Base-by-base conservation (phyloP, 2,329 filamentous ascomycete genomes). In the Stagonosporopsis chrysanthemi region DNA sequence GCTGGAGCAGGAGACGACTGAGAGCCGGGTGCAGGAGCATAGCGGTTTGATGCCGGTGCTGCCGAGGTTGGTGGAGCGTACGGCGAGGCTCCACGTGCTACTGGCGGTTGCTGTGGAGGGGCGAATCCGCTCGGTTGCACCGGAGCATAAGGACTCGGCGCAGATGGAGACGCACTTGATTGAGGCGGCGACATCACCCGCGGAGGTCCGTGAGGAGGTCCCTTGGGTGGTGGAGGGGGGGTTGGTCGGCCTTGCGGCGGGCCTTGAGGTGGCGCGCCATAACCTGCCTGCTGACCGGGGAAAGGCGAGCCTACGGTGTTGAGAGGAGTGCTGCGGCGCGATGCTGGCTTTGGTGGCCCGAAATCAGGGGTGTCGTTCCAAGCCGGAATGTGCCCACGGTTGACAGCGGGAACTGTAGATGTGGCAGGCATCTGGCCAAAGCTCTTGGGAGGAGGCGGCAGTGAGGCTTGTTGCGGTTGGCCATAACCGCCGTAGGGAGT, bases 311-410 rank as follows among this genome's bases (percentile, higher is more conserved):
- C 86, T 47, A 92, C 86, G 3, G 89, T 81, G 48, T 87, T 85
- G 40, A 86, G 81, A 52, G 93, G 92, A 1, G 94, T 97, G 42
- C 83, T 83, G 72, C 89, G 86, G 64, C 93, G 87, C 22, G 88
- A 84, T 14, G 86, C 84, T n/a, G 89, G 83, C 52, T 80, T 94
- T 91, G 42, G 86, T 6, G 65, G 83, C 42, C 79, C 74, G 65
- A 98, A 87, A 53, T 97, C 85, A 1, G 95, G 95, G 48, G 96
- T 89, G 76, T 99, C 95, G 67, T 99, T 99, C 95, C 95, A 99
- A 67, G 90, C 90, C 26, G 88, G 86, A 62, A 88, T 88, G 62
- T 90, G 89, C 71, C 88, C 88, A 55, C 86, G 81, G 70, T 86
- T 87, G 9, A 90, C 86, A 17, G 91, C 86, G 22, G 92, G 88